Evolutionary conservation across 2,329 filamentous ascomycete genomes (phyloP).

Genomic region (Phyllosticta citriasiana): DNA sequence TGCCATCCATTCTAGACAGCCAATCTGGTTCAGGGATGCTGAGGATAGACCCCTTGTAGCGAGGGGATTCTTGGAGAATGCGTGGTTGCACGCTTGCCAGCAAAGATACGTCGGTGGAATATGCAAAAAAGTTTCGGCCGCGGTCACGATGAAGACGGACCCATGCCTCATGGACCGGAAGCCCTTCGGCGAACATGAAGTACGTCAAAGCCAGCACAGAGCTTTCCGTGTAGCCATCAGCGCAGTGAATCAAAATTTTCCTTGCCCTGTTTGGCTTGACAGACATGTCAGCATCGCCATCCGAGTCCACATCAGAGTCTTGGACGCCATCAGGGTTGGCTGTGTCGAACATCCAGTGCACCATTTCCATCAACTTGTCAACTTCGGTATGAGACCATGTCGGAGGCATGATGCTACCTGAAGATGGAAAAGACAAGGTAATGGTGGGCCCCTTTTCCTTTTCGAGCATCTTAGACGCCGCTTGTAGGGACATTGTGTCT

Average conservation of each 20-base stretch:
- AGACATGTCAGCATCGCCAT: constrained; percentile 44
- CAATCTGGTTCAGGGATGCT: constrained; percentile 61
- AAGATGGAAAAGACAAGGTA: constrained; percentile 77
- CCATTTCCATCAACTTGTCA: constrained; percentile 75
- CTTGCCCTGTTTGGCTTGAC: constrained; percentile 33
- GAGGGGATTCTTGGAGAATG: constrained; percentile 62
- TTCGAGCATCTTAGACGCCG: constrained; percentile 48
- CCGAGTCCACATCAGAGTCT: constrained; percentile 30
- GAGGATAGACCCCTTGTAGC: constrained; percentile 39
- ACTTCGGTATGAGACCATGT: constrained; percentile 75
- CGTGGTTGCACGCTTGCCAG: constrained; percentile 67
- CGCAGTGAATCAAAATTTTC: constrained; percentile 82
- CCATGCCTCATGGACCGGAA: constrained; percentile 77
- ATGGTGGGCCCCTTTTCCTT: constrained; percentile 37
- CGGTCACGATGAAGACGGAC: constrained; percentile 70
- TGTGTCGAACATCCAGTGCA: constrained; percentile 80
- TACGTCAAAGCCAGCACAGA: constrained; percentile 84
- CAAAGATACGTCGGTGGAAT: constrained; percentile 78
- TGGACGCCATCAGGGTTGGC: constrained; percentile 43
- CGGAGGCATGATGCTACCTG: constrained; percentile 80
- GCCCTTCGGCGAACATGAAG: constrained; percentile 80
- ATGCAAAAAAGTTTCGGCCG: constrained; percentile 90
- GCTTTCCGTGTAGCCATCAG: constrained; percentile 92
- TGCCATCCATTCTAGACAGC: constrained; percentile 78
- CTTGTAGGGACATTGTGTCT: constrained; percentile 55